Evolutionary conservation across 768 basidiomycete species (phyloP), one percentile per base, ranked within the genome.

Genomic region (Paxillus rubicundulus): DNA sequence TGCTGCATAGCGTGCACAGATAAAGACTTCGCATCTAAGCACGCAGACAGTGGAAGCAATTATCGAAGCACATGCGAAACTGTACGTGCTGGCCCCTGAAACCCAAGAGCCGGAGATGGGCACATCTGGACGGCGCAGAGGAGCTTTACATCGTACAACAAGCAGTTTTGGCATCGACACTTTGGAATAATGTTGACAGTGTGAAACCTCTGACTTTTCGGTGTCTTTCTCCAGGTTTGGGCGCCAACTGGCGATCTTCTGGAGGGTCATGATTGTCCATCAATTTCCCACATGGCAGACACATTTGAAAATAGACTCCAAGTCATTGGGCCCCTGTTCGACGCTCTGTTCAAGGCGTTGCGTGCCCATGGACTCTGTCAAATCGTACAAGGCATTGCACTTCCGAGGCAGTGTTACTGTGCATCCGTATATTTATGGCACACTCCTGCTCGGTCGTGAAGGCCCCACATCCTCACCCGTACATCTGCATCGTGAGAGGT

Each of bases 1-100:
- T 32, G 3, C 33, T 32, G 8, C 24, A 38, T 40, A 68, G 69
- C 65, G 75, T 36, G 58, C 50, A 30, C 63, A 62, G 53, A 63
- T 75, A 50, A 68, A 62, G 21, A 58, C 56, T 9, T 50, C 52
- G 30, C 55, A 61, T 17, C 49, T 72, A 12, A 64, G 60, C 16
- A 44, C 60, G 3, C 50, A 63, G 16, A 46, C 59, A 6, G 69
- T 73, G 3, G 68, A 73, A 28, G 54, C 61, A 12, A 61, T 71
- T n/a, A 61, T 74, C 9, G 65, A 69, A 37, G 66, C 71, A 36
- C 74, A 76, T 52, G 63, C 69, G 12, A 66, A 64, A 54, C 56
- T 76, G 57, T 76, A 76, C 49, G 64, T 71, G 27, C 20, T 48
- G 24, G 43, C 32, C 14, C n/a, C 37, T 5, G 39, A 43, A 9